These are phyloP conservation scores for Lachancea nothofagi DNA, from an alignment of 805 yeast genomes.

Conservation along the genomic window DNA sequence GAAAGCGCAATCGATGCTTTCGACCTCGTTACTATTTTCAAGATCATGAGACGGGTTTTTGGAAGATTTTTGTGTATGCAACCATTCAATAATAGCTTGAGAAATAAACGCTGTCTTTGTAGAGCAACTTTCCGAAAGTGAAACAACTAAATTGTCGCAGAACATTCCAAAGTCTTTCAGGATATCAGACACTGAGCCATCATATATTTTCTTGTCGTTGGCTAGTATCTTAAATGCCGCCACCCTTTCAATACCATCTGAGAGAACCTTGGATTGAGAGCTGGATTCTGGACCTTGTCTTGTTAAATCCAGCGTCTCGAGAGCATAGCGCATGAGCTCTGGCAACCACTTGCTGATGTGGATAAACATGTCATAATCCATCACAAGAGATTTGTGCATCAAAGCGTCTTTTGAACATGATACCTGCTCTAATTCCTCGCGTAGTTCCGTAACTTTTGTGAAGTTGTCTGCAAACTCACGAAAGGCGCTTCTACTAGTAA, in stretches of 20 bases:
- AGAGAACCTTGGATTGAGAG: conserved; percentile 18
- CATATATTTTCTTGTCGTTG: conserved; percentile 15
- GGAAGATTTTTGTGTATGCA: conserved; percentile 17
- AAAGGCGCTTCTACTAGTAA: conserved; percentile 49
- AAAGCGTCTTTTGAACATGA: conserved; percentile 20
- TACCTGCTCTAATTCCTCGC: conserved; percentile 21
- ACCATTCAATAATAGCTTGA: conserved; percentile 46
- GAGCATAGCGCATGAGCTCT: conserved; percentile 31
- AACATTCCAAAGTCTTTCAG: conserved; percentile 26
- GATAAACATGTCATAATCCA: conserved; percentile 12
- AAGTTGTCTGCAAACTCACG: conserved; percentile 23
- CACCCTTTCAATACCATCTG: conserved; percentile 14
- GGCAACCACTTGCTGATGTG: conserved; percentile 33
- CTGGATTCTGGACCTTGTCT: not conserved
- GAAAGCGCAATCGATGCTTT: conserved; percentile 42
- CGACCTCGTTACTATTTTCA: conserved; percentile 17
- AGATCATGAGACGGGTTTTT: not conserved
- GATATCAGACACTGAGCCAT: conserved; percentile 9
- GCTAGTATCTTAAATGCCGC: conserved; percentile 13
- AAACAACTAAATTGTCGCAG: conserved; percentile 22
- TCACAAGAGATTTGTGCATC: conserved; percentile 10
- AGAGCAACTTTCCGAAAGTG: conserved; percentile 36
- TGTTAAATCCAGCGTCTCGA: conserved; percentile 18
- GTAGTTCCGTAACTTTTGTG: conserved; percentile 17
- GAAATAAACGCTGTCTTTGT: conserved; percentile 41